Evolutionary conservation across 2,329 filamentous ascomycete genomes (phyloP), one percentile per base, ranked within the genome.

Genomic region (Paramyrothecium roridum): DNA sequence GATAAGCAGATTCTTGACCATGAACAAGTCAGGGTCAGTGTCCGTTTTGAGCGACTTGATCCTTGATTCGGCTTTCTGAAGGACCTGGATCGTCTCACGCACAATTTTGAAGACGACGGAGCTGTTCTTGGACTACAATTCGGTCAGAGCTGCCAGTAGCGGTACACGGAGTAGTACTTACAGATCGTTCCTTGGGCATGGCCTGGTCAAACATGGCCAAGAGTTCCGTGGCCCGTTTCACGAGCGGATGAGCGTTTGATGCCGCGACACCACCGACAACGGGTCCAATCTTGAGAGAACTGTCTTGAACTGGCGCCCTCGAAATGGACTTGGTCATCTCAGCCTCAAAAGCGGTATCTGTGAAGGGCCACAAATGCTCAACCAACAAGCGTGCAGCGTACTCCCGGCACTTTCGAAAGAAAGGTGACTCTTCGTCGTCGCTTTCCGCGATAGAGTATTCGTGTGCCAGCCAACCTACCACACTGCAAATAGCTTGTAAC

Each of bases 1-100:
- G 51, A 97, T 88, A 51, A 99, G 87, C 2, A 99, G 82, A 69
- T 99, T 96, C 64, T 93, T 95, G 64, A 99, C 88, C 66, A 97
- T 87, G 73, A 99, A 99, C 4, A 99, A 81, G 62, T 96, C 90
- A 0, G 89, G 84, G 68, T 98, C 92, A 8, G 87, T 68, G 21
- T 81, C 78, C 54, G 72, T 67, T 60, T 78, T 80, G 59, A 84
- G 85, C 37, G 81, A 81, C 54, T 85, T 82, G 62, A 96, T 88
- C 57, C 84, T 83, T 7, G 81, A 76, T 61, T 92, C 89, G 26
- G 91, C 93, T 52, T 86, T 82, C 59, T 92, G 84, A 19, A 99
- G 82, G 3, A 93, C 92, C 52, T 88, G 76, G 1, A 93, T 97
- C 2, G 93, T 95, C 71, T 96, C 91, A 65, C 93, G 89, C 23